Evolutionary conservation across 1,284 basidiomycete genomes (phyloP).

Genomic region (Bjerkandera adusta): DNA sequence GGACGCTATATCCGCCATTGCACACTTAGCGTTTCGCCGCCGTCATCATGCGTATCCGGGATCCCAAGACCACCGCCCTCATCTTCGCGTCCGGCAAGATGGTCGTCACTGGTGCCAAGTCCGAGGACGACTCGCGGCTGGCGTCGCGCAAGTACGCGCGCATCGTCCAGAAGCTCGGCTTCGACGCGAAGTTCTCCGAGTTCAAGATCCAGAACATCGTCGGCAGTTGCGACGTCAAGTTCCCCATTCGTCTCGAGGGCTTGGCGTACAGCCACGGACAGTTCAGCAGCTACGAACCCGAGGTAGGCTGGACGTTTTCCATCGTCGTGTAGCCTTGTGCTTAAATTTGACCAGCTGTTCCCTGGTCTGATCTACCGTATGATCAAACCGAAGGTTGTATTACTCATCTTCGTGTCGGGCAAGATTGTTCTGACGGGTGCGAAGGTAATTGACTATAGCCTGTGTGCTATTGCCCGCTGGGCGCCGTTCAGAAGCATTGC

Average conservation of each 20-base stretch:
- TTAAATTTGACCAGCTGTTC: constrained; percentile 69
- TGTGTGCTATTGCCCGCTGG: constrained; percentile 4
- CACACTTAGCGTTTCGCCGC: constrained; percentile 93
- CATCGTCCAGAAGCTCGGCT: constrained; percentile 99
- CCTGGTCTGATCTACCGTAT: constrained; percentile 99
- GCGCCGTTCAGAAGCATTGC: constrained; percentile 20
- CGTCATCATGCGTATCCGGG: constrained; percentile 99
- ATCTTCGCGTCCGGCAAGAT: constrained; percentile 99
- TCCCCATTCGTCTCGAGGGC: constrained; percentile 98
- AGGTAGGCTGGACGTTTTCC: constrained; percentile 56
- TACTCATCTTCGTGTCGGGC: constrained; percentile 98
- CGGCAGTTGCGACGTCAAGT: constrained; percentile 98
- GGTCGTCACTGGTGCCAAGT: constrained; percentile 99
- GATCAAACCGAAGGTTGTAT: constrained; percentile 99
- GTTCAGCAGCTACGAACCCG: constrained; percentile 97
- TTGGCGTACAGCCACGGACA: constrained; percentile 98
- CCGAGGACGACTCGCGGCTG: constrained; percentile 95
- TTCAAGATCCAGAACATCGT: constrained; percentile 99
- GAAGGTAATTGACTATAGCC: constrained; percentile 64
- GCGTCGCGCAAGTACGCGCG: constrained; percentile 99
- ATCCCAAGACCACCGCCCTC: constrained; percentile 98
- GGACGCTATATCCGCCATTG: constrained; percentile 55
- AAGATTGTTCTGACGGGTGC: constrained; percentile 99
- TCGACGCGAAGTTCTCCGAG: constrained; percentile 99
- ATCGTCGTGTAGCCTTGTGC: neutral